Evolutionary conservation across 1,139 yeast genomes (phyloP).

Genomic region (Candida sp.): DNA sequence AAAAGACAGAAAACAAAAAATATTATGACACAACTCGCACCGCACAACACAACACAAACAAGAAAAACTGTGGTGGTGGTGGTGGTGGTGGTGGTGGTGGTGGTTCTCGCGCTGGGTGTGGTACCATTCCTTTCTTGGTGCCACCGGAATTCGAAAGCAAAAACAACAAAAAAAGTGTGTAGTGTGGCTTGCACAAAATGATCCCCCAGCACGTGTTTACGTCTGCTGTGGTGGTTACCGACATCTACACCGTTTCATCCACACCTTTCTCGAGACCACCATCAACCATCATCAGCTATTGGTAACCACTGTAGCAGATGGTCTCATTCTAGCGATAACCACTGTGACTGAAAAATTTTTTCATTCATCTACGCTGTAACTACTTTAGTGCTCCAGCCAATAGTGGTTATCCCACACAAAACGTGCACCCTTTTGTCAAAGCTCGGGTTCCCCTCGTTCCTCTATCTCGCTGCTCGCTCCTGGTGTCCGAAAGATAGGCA

Average conservation of each 20-base stretch:
- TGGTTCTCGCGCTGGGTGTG: neutral
- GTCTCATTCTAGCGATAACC: neutral
- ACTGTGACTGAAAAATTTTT: neutral
- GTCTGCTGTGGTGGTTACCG: neutral
- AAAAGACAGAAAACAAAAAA: neutral
- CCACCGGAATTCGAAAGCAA: neutral
- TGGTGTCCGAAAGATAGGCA: too few species aligned
- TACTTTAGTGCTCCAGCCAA: neutral
- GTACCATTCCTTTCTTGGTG: neutral
- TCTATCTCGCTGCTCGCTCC: too few species aligned
- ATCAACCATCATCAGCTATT: too few species aligned
- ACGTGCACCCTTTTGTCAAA: neutral
- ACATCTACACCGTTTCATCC: neutral
- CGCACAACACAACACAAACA: neutral
- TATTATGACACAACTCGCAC: neutral
- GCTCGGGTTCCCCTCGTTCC: too few species aligned
- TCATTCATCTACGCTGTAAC: neutral
- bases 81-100: too few species aligned
- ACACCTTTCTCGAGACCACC: neutral
- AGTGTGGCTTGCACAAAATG: constrained; percentile 1
- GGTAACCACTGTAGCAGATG: neutral
- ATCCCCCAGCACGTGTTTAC: neutral
- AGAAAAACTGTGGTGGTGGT: neutral
- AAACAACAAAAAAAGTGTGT: neutral
- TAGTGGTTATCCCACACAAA: neutral